A percentile compares a stretch with the other conserved stretches of the same genome.
Conservation (phyloP, 2,329 filamentous ascomycete species). For the Fusarium sp. region DNA sequence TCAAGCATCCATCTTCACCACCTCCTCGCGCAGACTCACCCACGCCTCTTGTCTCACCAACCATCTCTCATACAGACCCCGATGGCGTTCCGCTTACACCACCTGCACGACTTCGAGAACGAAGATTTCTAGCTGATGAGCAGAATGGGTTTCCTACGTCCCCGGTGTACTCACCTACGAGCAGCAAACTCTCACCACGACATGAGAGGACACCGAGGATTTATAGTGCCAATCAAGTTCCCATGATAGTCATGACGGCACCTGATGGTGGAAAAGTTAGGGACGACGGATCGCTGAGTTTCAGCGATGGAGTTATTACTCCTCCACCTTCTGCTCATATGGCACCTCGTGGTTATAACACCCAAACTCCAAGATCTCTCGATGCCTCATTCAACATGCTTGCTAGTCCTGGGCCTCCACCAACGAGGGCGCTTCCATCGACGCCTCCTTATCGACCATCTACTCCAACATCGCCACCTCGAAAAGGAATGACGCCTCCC, state of each 20-base stretch:
- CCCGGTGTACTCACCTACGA: conserved; percentile 53
- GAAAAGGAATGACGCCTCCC: conserved; percentile 5
- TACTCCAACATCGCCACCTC: conserved; percentile 26
- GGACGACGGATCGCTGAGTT: not conserved
- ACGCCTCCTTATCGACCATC: conserved; percentile 30
- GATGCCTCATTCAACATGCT: conserved; percentile 35
- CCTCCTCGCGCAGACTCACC: conserved; percentile 50
- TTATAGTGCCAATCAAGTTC: conserved; percentile 22
- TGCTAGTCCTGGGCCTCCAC: conserved; percentile 57
- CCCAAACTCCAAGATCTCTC: conserved; percentile 13
- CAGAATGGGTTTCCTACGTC: conserved; percentile 51
- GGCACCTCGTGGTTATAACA: not conserved
- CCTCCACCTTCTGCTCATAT: conserved; percentile 18
- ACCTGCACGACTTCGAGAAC: conserved; percentile 61
- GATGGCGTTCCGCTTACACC: conserved; percentile 54
- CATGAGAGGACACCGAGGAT: conserved; percentile 42
- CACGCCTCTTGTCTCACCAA: conserved; percentile 57
- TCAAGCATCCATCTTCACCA: conserved; percentile 42
- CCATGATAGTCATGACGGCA: conserved; percentile 34
- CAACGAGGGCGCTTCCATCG: conserved; percentile 54
- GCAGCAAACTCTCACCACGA: conserved; percentile 52
- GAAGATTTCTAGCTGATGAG: conserved; percentile 49
- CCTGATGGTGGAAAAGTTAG: conserved; percentile 17
- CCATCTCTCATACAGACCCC: conserved; percentile 42
- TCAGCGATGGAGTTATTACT: conserved; percentile 11